phyloP scores from a whole-genome alignment of 805 yeast genomes.

The Suhomyces emberorum region DNA sequence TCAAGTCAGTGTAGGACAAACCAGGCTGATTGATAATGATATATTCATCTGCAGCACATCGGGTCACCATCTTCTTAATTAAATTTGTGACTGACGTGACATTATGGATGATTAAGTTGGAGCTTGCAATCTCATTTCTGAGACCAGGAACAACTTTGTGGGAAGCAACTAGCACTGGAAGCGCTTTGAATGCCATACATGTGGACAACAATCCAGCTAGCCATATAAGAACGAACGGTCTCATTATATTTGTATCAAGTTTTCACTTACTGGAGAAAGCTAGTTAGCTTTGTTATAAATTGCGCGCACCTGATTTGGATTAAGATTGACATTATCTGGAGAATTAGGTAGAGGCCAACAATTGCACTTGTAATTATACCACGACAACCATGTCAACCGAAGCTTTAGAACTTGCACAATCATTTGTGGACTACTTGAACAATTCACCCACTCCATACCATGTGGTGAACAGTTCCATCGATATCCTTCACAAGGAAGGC shows the following conservation, averaged over 20 bases:
- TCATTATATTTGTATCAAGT: no score
- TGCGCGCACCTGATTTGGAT: no score
- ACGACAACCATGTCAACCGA: slow-evolving; percentile 5
- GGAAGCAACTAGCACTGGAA: slow-evolving; percentile 38
- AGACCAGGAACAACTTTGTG: slow-evolving; percentile 36
- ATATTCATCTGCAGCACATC: slow-evolving; percentile 39
- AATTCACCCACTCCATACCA: slow-evolving; percentile 93
- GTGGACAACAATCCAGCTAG: not conserved
- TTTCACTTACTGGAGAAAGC: no score
- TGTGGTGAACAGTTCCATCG: slow-evolving; percentile 68
- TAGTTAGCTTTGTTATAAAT: no score
- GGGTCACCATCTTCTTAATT: slow-evolving; percentile 34
- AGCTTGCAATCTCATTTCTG: slow-evolving; percentile 18
- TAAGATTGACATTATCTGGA: no score
- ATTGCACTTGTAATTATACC: no score
- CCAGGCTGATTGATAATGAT: slow-evolving; percentile 40
- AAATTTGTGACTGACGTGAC: slow-evolving; percentile 28
- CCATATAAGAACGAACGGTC: not conserved
- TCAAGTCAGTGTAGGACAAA: slow-evolving; percentile 27
- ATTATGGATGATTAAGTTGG: slow-evolving; percentile 18
- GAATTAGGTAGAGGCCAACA: no score
- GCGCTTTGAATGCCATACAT: slow-evolving; percentile 11
- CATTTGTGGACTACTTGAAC: slow-evolving; percentile 75
- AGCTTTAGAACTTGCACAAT: slow-evolving; percentile 43
- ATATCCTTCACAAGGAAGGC: slow-evolving; percentile 56